Evolutionary conservation across 2,329 filamentous ascomycete species (phyloP).

Genomic region (Furcasterigmium sp.): DNA sequence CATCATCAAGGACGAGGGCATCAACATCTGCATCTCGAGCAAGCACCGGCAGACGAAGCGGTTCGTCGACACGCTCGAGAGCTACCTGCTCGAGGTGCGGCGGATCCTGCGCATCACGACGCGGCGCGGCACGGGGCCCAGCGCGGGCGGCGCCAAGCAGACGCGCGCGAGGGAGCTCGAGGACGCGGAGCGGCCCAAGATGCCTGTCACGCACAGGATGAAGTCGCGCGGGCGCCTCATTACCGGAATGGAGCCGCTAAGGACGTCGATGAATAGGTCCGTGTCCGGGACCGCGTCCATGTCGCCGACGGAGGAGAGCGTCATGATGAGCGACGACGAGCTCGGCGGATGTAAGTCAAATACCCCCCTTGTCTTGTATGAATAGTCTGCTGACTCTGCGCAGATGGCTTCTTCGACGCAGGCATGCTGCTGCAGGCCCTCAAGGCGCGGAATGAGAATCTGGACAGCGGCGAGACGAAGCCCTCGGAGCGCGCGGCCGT

Average conservation of each 20-base stretch:
- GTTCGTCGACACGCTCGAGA: slow-evolving; percentile 84
- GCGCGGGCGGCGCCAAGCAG: slow-evolving; percentile 28
- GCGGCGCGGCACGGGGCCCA: slow-evolving; percentile 23
- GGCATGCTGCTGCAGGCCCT: slow-evolving; percentile 89
- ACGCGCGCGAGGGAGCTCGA: slow-evolving; percentile 52
- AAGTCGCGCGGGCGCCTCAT: slow-evolving; percentile 74
- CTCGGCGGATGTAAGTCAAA: slow-evolving; percentile 81
- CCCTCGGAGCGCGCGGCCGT: slow-evolving; percentile 55
- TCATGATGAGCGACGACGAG: slow-evolving; percentile 72
- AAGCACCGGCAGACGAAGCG: slow-evolving; percentile 92
- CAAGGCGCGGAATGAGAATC: slow-evolving; percentile 60
- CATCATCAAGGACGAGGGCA: slow-evolving; percentile 92
- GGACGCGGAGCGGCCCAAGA: slow-evolving; percentile 24
- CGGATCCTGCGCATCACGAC: slow-evolving; percentile 71
- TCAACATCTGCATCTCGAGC: slow-evolving; percentile 86
- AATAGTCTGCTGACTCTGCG: slow-evolving; percentile 21
- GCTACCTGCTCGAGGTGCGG: slow-evolving; percentile 84
- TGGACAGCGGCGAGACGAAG: slow-evolving; percentile 42
- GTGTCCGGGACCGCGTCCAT: slow-evolving; percentile 43
- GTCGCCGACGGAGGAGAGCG: slow-evolving; percentile 64
- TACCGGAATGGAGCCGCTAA: slow-evolving; percentile 45
- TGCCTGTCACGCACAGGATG: slow-evolving; percentile 34
- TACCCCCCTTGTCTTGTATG: slow-evolving; percentile 5
- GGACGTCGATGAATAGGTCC: slow-evolving; percentile 20
- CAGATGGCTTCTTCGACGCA: slow-evolving; percentile 96